phyloP scores from a whole-genome alignment of 495 filamentous ascomycete species.

The Aspergillus ostianus region DNA sequence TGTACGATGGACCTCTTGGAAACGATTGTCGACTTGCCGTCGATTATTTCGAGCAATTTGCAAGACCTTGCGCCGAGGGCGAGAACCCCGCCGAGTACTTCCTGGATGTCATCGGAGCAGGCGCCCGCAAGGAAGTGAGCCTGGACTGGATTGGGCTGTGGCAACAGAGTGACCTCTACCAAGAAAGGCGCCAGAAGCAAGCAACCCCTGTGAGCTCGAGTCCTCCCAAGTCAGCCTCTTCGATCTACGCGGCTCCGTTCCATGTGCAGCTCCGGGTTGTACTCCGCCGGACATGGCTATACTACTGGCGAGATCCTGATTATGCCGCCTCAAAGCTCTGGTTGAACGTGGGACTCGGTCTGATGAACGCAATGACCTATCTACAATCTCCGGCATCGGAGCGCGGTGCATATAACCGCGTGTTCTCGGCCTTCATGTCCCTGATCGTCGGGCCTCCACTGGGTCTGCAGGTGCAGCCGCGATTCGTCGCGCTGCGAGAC shows the following conservation, averaged over 20 bases:
- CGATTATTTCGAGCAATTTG: slow-evolving; percentile 48
- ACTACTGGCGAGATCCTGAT: slow-evolving; percentile 14
- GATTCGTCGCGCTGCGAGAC: slow-evolving; percentile 38
- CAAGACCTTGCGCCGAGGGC: slow-evolving; percentile 31
- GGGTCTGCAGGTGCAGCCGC: slow-evolving; percentile 40
- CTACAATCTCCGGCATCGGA: slow-evolving; percentile 2
- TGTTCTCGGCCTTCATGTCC: slow-evolving; percentile 18
- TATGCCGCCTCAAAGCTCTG: slow-evolving; percentile 11
- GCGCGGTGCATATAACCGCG: slow-evolving; percentile 28
- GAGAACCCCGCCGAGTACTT: slow-evolving; percentile 69
- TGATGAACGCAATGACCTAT: slow-evolving; percentile 24
- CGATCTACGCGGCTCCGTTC: slow-evolving; percentile 12
- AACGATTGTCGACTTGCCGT: slow-evolving; percentile 41
- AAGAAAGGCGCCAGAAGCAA: slow-evolving; percentile 18
- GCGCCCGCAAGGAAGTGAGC: slow-evolving; percentile 27
- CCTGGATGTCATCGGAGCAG: slow-evolving; percentile 57
- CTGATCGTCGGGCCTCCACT: slow-evolving; percentile 33
- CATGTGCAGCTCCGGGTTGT: slow-evolving; percentile 9
- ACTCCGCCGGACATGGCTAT: slow-evolving; percentile 7
- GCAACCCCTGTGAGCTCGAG: neutral
- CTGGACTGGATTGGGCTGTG: slow-evolving; percentile 55
- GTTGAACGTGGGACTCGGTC: slow-evolving; percentile 11
- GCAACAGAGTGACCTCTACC: slow-evolving; percentile 35
- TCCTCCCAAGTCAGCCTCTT: neutral
- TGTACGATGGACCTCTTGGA: slow-evolving; percentile 57